A percentile compares a stretch with the other conserved stretches of the same genome.
These are phyloP conservation scores for Chenopodium album DNA, from an alignment of 148 eudicot species.

Conservation along the genomic window DNA sequence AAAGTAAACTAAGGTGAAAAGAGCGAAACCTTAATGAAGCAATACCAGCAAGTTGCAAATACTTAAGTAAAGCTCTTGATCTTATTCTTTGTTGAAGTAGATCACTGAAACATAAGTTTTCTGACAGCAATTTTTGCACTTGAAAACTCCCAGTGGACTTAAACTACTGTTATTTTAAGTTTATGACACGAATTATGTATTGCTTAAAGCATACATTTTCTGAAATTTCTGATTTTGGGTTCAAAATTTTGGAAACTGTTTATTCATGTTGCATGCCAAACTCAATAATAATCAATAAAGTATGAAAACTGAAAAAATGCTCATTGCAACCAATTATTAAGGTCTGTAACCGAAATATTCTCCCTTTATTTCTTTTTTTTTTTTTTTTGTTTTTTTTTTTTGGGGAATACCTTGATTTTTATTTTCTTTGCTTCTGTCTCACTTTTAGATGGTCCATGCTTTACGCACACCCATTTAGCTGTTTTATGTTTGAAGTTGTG, in stretches of 20 bases:
- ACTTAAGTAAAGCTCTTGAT: neutral
- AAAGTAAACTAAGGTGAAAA: neutral
- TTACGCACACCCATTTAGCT: constrained; percentile 19
- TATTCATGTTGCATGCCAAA: constrained; percentile 15
- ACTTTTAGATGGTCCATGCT: constrained; percentile 22
- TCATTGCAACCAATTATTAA: neutral
- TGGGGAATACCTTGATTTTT: neutral
- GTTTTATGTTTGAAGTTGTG: neutral
- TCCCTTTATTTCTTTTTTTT: neutral
- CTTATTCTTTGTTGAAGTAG: neutral
- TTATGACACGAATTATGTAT: neutral
- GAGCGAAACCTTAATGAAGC: neutral
- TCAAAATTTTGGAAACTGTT: constrained; percentile 1
- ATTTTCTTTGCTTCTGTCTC: constrained; percentile 19
- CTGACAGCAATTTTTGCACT: neutral
- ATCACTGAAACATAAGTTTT: neutral
- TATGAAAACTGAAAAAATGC: neutral
- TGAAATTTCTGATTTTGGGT: neutral
- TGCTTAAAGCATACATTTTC: neutral
- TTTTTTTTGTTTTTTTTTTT: neutral
- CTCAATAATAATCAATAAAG: constrained; percentile 1
- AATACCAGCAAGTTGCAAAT: neutral
- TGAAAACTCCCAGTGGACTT: neutral
- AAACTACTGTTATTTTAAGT: neutral
- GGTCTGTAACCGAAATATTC: neutral